Conservation (phyloP, 148 eudicot species). For the Fagopyrum homotropicum region DNA sequence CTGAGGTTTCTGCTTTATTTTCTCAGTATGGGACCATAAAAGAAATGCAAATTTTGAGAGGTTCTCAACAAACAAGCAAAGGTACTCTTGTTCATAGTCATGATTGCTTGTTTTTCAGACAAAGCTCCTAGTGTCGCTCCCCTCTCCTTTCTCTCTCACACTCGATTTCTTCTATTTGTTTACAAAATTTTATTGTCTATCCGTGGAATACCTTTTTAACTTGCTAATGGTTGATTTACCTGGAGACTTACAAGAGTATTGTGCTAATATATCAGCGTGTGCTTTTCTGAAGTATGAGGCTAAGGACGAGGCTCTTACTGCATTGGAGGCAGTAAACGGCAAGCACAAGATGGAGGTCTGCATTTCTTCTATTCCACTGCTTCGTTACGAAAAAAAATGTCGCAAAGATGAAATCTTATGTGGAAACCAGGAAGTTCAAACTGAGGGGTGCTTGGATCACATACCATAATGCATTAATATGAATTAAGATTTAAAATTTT, state of each 20-base stretch:
- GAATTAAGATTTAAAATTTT: too few species aligned
- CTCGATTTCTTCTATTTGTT: too few species aligned
- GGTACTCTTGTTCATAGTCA: conserved; percentile 25
- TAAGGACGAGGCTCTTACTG: conserved; percentile 91
- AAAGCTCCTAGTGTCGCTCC: too few species aligned
- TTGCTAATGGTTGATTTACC: conserved; percentile 1
- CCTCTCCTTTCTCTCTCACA: too few species aligned
- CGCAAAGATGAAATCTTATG: background rate
- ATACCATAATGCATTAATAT: too few species aligned
- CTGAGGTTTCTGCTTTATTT: conserved; percentile 79
- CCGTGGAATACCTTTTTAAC: background rate
- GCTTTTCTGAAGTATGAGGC: conserved; percentile 96
- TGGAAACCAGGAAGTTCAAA: background rate
- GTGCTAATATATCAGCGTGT: conserved; percentile 46
- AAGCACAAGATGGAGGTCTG: conserved; percentile 95
- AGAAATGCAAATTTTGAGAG: conserved; percentile 90
- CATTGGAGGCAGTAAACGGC: conserved; percentile 82
- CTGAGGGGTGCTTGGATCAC: too few species aligned
- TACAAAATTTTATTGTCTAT: too few species aligned
- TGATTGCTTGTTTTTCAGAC: too few species aligned
- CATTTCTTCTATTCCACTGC: background rate
- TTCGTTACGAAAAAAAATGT: background rate
- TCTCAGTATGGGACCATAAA: conserved; percentile 79
- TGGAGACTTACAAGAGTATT: conserved; percentile 1
- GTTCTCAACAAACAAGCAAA: conserved; percentile 97